Evolutionary conservation across 2,329 filamentous ascomycete species (phyloP), one percentile per base, ranked within the genome.

Genomic region (Orbilia ellipsospora): DNA sequence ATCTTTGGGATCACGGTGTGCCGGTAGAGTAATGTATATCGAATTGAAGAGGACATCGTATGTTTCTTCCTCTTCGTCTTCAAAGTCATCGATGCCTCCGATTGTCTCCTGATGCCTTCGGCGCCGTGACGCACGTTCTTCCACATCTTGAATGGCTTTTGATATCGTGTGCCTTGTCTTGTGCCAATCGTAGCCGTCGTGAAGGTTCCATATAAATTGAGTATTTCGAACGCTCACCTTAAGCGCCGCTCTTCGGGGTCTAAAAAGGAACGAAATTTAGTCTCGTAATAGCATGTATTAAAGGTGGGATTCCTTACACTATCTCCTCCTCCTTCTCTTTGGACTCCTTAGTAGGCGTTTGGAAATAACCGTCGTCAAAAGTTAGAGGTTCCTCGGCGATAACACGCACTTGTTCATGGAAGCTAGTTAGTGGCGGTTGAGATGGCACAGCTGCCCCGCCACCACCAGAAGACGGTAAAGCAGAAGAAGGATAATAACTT

Each of bases 1-100:
- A 31, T 96, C 92, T 63, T 88, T 88, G 4, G 93, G 93, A 79
- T 98, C 94, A 70, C 90, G 89, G 79, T 94, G 95, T 10, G 92
- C 87, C 0, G 94, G 92, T 16, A 99, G 92, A 13, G 92, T 93
- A 79, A 99, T 97, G 84, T 97, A 99, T 65, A 99, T 97, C 0
- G 95, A 99, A 81, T 99, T 98, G 86, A 99, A 99, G 15, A 99
- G 85, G 79, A 96, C 96, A 81, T 99, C 96, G 4, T 93, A 93
- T 82, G 98, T 96, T 4, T 91, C 92, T 82, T 94, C 92, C 51
- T 94, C 91, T 57, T 96, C 92, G 42, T 89, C 90, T 63, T 90
- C 91, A 80, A 82, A 88, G 81, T 85, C 81, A 40, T 84, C 82
- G 64, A 87, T 85, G 7, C 86, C 84, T 63, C 87, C 85, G 73